Base-by-base conservation (phyloP, 2,329 filamentous ascomycete species). In the Diplodia intermedia region DNA sequence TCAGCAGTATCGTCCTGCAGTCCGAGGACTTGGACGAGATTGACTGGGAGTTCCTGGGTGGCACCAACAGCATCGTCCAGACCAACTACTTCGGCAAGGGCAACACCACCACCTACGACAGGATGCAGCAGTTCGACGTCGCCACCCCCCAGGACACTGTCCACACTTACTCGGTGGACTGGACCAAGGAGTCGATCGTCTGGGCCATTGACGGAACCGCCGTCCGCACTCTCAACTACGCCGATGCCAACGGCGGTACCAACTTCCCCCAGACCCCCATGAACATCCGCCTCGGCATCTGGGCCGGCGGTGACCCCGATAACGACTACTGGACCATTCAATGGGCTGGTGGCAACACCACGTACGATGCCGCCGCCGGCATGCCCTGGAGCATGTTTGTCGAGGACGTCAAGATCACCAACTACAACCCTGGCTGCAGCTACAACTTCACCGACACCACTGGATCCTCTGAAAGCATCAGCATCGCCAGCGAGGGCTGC, bases 11-110 rank as follows among this genome's bases (percentile, higher is more conserved):
- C 75, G 94, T 97, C 76, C 85, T 94, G 78, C 85, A 95, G 71
- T 94, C 91, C 62, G 90, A 95, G 72, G 90, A 93, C 73, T 85
- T 94, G 15, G 93, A 97, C 77, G 92, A 97, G 80, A 89, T 97
- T 50, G 93, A 97, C 76, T 94, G 92, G 57, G 92, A 95, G 76
- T 91, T 92, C 75, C 85, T 93, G 69, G 92, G 92, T 55, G 85
- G 85, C 68, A 89, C 92, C 75, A 79, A 82, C 67, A 86, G 83
- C 18, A 80, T 84, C 40, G 90, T 87, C 9, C 85, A 91, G 73
- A 90, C 87, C 72, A 94, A 94, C 82, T 94, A 90, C 80, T 92
- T 91, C 80, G 87, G 88, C 82, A 91, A 92, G 83, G 91, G 90
- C 60, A 83, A 91, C 79, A 88, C 86, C 66, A 85, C 85, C 18